Conservation (phyloP, 108 stramenopile genomes). For the Ochromonas danica region DNA sequence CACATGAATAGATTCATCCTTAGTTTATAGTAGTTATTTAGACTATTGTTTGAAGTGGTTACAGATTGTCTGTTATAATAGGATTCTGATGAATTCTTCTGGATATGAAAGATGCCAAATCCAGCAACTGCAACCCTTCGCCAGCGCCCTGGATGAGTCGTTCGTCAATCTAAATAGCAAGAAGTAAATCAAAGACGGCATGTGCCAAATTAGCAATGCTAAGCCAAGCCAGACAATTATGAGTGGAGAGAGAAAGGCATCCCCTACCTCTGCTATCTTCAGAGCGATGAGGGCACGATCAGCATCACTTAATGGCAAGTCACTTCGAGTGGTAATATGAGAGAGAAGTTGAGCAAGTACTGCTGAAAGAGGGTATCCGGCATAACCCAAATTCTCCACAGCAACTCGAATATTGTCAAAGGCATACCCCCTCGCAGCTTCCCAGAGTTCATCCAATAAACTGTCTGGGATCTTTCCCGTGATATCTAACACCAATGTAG, state of each 20-base stretch:
- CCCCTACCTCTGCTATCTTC: conserved; percentile 76
- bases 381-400: conserved; percentile 68
- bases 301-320: conserved; percentile 58
- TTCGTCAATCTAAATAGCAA: conserved; percentile 52
- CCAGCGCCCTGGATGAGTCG: conserved; percentile 88
- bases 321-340: conserved; percentile 45
- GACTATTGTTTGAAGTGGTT: no score
- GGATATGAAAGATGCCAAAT: conserved; percentile 54
- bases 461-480: not conserved
- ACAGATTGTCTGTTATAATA: no score
- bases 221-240: not conserved
- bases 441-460: not conserved
- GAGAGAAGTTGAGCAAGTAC: conserved; percentile 65
- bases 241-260: not conserved
- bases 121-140: conserved; percentile 87
- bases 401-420: conserved; percentile 68
- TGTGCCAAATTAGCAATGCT: no score
- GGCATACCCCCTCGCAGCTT: not conserved
- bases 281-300: conserved; percentile 78
- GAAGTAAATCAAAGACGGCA: not conserved
- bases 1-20: no score
- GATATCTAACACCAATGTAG: not conserved
- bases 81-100: no score
- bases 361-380: conserved; percentile 78
- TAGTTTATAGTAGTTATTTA: no score